Evolutionary conservation across 176 grass and related monocot species (phyloP).

Genomic region (Zoysia japonica): DNA sequence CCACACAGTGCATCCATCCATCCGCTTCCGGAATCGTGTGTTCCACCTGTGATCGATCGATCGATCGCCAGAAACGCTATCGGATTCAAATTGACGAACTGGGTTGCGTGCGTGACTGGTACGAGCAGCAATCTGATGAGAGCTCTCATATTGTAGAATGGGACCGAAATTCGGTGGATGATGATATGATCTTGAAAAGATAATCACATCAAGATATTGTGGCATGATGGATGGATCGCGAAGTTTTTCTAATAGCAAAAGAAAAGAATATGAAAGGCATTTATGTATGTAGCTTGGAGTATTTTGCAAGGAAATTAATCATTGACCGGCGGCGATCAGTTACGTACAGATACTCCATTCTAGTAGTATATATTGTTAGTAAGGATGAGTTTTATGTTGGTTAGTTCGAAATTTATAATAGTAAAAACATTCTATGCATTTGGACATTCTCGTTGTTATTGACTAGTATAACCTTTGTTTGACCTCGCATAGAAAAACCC

Average conservation of each 20-base stretch:
- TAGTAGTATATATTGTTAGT: too few species aligned
- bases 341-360: too few species aligned
- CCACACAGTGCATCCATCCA: neutral
- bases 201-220: neutral
- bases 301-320: too few species aligned
- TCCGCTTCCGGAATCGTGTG: neutral
- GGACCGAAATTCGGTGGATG: neutral
- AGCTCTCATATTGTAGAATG: neutral
- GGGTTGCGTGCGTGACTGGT: neutral
- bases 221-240: too few species aligned
- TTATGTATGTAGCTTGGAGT: neutral
- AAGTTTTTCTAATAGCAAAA: too few species aligned
- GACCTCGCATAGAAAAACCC: neutral
- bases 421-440: neutral
- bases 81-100: constrained; percentile 4
- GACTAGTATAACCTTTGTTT: neutral
- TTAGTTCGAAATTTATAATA: too few species aligned
- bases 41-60: neutral
- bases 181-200: neutral
- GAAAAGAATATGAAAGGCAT: neutral
- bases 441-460: neutral
- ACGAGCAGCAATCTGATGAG: neutral
- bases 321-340: too few species aligned
- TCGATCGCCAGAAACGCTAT: neutral
- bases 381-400: too few species aligned